These are phyloP conservation scores for Phytophthora tentaculata DNA, from an alignment of 352 stramenopile genomes.

Conservation along the genomic window DNA sequence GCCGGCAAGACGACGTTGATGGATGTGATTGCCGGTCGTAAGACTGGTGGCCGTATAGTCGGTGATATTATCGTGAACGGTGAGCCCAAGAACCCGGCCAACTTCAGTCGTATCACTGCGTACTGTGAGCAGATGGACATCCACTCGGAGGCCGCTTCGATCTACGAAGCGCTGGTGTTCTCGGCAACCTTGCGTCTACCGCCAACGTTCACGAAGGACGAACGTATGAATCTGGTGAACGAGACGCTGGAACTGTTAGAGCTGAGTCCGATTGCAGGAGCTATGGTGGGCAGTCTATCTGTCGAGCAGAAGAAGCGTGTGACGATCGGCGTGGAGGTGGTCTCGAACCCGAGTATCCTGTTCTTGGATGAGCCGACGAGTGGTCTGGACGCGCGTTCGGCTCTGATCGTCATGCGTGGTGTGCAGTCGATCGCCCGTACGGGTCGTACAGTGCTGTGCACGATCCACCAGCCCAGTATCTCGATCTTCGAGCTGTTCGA, in stretches of 20 bases:
- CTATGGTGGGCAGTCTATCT: conserved; percentile 51
- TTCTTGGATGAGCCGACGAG: conserved; percentile 94
- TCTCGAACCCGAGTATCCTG: conserved; percentile 92
- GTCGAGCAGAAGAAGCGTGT: conserved; percentile 94
- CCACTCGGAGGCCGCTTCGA: conserved; percentile 53
- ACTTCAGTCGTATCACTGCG: conserved; percentile 88
- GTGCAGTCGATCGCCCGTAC: conserved; percentile 86
- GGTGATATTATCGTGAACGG: conserved; percentile 93
- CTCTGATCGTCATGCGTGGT: conserved; percentile 27
- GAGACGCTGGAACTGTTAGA: conserved; percentile 65
- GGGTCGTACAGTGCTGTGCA: conserved; percentile 41
- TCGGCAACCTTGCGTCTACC: conserved; percentile 88
- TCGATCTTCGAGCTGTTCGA: conserved; percentile 95
- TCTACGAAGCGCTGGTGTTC: conserved; percentile 92
- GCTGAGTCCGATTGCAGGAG: conserved; percentile 22
- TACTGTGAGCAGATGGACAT: too few species aligned
- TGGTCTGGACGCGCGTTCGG: conserved; percentile 87
- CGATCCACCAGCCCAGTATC: conserved; percentile 56
- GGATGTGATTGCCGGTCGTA: conserved; percentile 73
- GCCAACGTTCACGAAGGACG: conserved; percentile 36
- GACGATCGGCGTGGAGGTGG: conserved; percentile 92
- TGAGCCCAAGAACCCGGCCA: conserved; percentile 65
- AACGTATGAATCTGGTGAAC: conserved; percentile 53
- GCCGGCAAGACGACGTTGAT: conserved; percentile 53
- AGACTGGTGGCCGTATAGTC: conserved; percentile 71